phyloP scores from a whole-genome alignment of 2,329 filamentous ascomycete genomes.

The Onygena corvina region DNA sequence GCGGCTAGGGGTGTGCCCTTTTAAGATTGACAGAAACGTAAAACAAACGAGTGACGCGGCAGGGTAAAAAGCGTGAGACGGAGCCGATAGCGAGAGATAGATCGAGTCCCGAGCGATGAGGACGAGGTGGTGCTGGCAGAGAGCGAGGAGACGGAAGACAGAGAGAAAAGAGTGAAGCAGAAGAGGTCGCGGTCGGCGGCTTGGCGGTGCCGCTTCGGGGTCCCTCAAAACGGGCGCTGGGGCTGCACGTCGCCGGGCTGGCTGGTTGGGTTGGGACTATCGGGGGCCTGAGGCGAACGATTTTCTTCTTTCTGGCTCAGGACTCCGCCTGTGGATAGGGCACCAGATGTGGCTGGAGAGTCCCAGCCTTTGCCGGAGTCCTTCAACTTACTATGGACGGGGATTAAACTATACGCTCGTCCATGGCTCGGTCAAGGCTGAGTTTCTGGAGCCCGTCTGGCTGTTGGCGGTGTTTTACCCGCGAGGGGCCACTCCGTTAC shows the following conservation, averaged over 20 bases:
- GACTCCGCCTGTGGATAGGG: neutral
- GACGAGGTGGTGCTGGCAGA: neutral
- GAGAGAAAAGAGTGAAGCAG: neutral
- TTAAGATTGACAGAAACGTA: neutral
- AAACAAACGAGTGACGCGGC: conserved; percentile 2
- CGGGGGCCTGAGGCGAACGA: neutral
- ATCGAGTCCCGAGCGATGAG: neutral
- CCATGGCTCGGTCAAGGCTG: neutral
- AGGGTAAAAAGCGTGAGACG: neutral
- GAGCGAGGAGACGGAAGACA: neutral
- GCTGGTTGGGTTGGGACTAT: too few relatives aligned
- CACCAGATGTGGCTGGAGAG: neutral
- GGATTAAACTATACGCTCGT: neutral
- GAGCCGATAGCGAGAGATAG: neutral
- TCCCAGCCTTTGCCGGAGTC: neutral
- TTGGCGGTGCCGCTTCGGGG: conserved; percentile 1
- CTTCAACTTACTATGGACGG: neutral
- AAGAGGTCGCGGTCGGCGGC: neutral
- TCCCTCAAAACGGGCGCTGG: neutral
- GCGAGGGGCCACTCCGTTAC: neutral
- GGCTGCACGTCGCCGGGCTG: too few relatives aligned
- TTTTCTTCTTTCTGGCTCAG: neutral
- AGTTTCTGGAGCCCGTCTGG: conserved; percentile 2
- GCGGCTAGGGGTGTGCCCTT: neutral
- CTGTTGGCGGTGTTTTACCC: conserved; percentile 5